Conservation (phyloP, 345 rosid genomes). For the Noccaea caerulescens region DNA sequence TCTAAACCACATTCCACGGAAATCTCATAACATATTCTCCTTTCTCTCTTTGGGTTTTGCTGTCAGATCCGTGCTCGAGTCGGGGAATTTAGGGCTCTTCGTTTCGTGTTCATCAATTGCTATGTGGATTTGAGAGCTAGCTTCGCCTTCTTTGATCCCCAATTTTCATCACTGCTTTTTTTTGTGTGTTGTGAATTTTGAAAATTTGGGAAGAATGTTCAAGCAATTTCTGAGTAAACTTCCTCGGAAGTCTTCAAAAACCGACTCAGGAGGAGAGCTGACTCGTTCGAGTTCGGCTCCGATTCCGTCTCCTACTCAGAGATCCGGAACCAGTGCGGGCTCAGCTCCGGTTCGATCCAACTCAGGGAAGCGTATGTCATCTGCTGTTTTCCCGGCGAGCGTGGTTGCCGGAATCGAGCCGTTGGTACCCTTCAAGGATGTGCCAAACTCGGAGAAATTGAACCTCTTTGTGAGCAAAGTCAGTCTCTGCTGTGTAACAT, state of each 20-base stretch:
- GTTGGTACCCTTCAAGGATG: conserved; percentile 79
- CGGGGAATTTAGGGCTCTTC: conserved; percentile 33
- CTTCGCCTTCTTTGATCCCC: conserved; percentile 12
- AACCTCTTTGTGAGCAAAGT: conserved; percentile 85
- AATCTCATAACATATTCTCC: conserved; percentile 29
- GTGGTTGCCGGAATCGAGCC: conserved; percentile 87
- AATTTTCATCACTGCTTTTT: conserved; percentile 13
- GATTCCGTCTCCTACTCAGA: conserved; percentile 42
- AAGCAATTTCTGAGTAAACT: conserved; percentile 76
- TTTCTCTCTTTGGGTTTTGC: background rate
- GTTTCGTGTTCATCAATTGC: conserved; percentile 32
- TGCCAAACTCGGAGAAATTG: conserved; percentile 67
- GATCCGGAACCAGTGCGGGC: conserved; percentile 45
- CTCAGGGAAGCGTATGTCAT: conserved; percentile 62
- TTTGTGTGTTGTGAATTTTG: background rate
- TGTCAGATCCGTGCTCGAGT: conserved; percentile 45
- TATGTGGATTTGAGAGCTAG: conserved; percentile 37
- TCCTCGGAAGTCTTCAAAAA: conserved; percentile 64
- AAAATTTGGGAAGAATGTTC: conserved; percentile 51
- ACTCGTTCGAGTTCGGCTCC: conserved; percentile 49
- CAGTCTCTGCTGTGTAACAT: conserved; percentile 85
- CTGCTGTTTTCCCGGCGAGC: conserved; percentile 77
- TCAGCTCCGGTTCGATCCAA: conserved; percentile 51
- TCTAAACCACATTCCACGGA: conserved; percentile 32
- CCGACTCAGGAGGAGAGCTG: conserved; percentile 52